Base-by-base conservation (phyloP, 2,329 filamentous ascomycete genomes). In the Volutella citrinella region DNA sequence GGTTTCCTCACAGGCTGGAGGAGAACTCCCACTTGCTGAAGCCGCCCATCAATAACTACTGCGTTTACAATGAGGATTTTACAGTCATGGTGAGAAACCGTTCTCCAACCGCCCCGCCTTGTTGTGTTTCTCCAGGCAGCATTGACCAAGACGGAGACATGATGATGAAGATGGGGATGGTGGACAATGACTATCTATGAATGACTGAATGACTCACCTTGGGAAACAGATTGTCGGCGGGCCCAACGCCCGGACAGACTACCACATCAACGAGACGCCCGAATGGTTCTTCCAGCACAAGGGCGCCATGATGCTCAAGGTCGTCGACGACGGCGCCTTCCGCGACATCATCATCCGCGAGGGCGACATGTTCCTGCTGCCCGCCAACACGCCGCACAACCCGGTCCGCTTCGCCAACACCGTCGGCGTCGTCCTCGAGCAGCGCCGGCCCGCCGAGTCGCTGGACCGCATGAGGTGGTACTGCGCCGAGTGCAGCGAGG, bases 221-320 rank as follows among this genome's bases (percentile, higher is more conserved):
- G n/a, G n/a, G n/a, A n/a, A n/a, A 8, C 46, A 81, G 84, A 89
- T 95, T 52, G 90, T 98, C 43, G 93, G 93, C 59, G 93, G 93
- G 10, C 93, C 93, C 55, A 97, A 97, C 64, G 87, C 87, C 42
- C 82, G 93, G 46, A 96, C 90, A 36, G 93, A 97, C 72, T 98
- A 96, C 72, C 93, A 97, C 74, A 91, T 97, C 76, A 97, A 97
- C 73, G 72, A 81, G 53, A 97, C 91, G 1, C 82, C 93, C 10
- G 93, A 97, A 64, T 97, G 90, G 83, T 98, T 97, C 79, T 97
- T 93, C 74, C 91, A 97, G 65, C 81, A 95, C 76, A 82, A 82
- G 54, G 93, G 93, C 48, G 82, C 84, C 48, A 96, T 97, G 91
- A 73, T 93, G 38, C 83, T 98, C 50, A 95, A 94, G 60, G 85